Conservation (phyloP, 1,284 basidiomycete genomes). For the Inonotus obliquus region DNA sequence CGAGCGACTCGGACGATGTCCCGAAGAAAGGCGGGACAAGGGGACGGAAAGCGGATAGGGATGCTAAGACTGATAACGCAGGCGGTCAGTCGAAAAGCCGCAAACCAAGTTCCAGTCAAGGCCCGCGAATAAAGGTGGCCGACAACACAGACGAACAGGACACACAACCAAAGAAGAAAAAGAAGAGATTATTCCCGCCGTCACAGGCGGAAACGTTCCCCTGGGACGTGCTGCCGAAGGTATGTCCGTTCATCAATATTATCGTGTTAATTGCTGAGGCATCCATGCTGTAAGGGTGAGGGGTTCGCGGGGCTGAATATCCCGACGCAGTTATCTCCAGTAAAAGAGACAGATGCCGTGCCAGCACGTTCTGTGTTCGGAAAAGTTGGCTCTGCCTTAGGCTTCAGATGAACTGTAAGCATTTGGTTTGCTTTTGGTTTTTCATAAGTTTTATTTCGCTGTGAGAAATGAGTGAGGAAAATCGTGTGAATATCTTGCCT, state of each 20-base stretch:
- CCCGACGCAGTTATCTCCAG: constrained; percentile 57
- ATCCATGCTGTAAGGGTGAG: constrained; percentile 25
- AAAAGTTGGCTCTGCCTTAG: constrained; percentile 15
- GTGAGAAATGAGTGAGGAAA: background rate
- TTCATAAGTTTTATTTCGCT: background rate
- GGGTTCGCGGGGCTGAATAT: constrained; percentile 43
- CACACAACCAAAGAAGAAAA: constrained; percentile 26
- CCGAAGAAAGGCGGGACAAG: constrained; percentile 1
- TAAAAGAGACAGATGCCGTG: constrained; percentile 47
- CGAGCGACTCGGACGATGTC: constrained; percentile 1
- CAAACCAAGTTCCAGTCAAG: constrained; percentile 20
- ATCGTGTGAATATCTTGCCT: background rate
- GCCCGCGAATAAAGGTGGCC: constrained; percentile 17
- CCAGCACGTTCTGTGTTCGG: constrained; percentile 41
- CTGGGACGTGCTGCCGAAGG: constrained; percentile 35
- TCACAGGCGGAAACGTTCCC: constrained; percentile 38
- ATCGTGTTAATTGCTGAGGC: background rate
- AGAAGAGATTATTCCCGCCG: constrained; percentile 50
- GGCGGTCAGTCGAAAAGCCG: constrained; percentile 3
- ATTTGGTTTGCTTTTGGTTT: background rate
- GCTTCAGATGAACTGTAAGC: constrained; percentile 14
- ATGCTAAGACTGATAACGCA: background rate
- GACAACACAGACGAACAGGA: constrained; percentile 9
- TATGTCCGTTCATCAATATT: constrained; percentile 22
- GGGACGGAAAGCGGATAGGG: background rate